Evolutionary conservation across 768 basidiomycete genomes (phyloP).

Genomic region (Kwoniella europaea): DNA sequence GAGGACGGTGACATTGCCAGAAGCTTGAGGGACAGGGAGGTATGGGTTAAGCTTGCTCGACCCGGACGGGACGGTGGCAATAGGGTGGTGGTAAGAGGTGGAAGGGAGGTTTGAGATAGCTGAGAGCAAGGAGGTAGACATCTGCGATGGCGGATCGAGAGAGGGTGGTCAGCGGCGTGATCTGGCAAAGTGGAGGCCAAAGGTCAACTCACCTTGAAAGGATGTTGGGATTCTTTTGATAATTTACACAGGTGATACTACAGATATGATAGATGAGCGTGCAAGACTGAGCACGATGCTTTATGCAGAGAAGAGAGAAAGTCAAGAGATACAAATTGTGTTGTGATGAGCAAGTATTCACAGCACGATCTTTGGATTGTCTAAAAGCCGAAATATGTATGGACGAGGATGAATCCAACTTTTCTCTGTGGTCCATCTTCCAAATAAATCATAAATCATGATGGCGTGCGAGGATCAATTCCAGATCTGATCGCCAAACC

Average conservation of each 20-base stretch:
- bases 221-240: conserved; percentile 8
- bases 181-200: conserved; percentile 10
- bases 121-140: conserved; percentile 18
- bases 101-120: conserved; percentile 43
- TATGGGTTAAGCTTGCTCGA: conserved; percentile 50
- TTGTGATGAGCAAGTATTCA: neutral
- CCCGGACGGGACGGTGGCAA: conserved; percentile 32
- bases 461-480: conserved; percentile 20
- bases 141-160: conserved; percentile 6
- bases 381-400: conserved; percentile 26
- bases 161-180: conserved; percentile 5
- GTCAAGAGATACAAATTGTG: neutral
- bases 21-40: conserved; percentile 41
- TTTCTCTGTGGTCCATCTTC: neutral
- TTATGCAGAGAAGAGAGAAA: neutral
- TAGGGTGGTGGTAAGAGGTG: conserved; percentile 47
- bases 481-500: conserved; percentile 9
- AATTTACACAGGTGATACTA: neutral
- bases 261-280: neutral
- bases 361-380: neutral
- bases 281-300: neutral
- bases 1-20: conserved; percentile 28
- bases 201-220: conserved; percentile 17
- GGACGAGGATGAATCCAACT: neutral
- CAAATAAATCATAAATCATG: neutral